Conservation (phyloP, 1,284 basidiomycete species). For the Moniliella sp. region DNA sequence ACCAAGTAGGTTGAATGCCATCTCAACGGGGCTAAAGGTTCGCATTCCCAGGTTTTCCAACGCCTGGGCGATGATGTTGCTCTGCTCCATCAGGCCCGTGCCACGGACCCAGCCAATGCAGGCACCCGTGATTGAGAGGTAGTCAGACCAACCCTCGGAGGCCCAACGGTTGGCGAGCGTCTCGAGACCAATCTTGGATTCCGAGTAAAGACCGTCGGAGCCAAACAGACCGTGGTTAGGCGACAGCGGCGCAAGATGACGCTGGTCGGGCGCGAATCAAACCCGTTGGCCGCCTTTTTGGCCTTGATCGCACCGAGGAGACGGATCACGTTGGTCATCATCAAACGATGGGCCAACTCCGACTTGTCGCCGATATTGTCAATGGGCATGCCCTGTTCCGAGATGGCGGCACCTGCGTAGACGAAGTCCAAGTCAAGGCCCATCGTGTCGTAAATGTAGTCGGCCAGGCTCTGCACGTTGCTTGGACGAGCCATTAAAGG, state of each 20-base stretch:
- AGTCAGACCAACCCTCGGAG: slow-evolving; percentile 85
- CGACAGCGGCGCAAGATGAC: slow-evolving; percentile 85
- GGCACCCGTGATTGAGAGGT: slow-evolving; percentile 85
- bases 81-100: slow-evolving; percentile 89
- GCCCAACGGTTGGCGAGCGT: slow-evolving; percentile 94
- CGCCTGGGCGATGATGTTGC: slow-evolving; percentile 80
- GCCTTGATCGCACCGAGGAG: slow-evolving; percentile 86
- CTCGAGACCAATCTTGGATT: slow-evolving; percentile 93
- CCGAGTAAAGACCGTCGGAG: slow-evolving; percentile 89
- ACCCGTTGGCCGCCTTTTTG: slow-evolving; percentile 86
- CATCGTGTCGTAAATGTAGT: slow-evolving; percentile 87
- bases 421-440: slow-evolving; percentile 93
- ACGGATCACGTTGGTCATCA: slow-evolving; percentile 59
- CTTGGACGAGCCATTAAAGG: slow-evolving; percentile 93
- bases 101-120: slow-evolving; percentile 72
- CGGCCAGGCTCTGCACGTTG: slow-evolving; percentile 79
- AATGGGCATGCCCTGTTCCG: slow-evolving; percentile 93
- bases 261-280: slow-evolving; percentile 90
- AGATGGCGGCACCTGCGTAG: slow-evolving; percentile 87
- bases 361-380: slow-evolving; percentile 89
- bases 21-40: slow-evolving; percentile 96
- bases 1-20: slow-evolving; percentile 98
- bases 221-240: slow-evolving; percentile 95
- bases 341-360: slow-evolving; percentile 83
- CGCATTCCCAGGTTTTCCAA: slow-evolving; percentile 79